Percentiles rank a stretch among this genome's conserved stretches.
Conservation (phyloP, 805 yeast species). For the Ogataea allantospora region DNA sequence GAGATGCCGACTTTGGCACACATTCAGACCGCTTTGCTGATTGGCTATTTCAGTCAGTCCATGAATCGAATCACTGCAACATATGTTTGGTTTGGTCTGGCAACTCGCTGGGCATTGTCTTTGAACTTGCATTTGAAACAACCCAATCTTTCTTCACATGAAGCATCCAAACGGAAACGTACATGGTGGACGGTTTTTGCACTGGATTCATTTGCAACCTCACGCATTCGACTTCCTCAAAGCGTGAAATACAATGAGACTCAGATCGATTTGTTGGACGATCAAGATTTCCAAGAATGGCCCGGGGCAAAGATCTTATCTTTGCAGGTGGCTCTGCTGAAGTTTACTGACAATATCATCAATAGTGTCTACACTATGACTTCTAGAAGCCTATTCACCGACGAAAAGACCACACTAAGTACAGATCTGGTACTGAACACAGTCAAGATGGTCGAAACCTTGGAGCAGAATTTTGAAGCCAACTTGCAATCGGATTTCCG, state of each 20-base stretch:
- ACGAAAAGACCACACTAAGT: constrained; percentile 20
- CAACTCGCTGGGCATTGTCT: constrained; percentile 32
- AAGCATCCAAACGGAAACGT: constrained; percentile 34
- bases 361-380: constrained; percentile 33
- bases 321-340: constrained; percentile 27
- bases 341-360: constrained; percentile 33
- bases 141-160: constrained; percentile 17
- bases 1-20: constrained; percentile 34
- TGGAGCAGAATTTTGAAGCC: constrained; percentile 28
- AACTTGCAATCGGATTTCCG: constrained; percentile 21
- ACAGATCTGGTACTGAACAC: constrained; percentile 24
- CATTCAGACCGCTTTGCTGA: constrained; percentile 35
- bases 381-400: constrained; percentile 26
- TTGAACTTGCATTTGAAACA: constrained; percentile 34
- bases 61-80: constrained; percentile 37
- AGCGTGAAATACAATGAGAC: constrained; percentile 35
- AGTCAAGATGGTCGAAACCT: constrained; percentile 15
- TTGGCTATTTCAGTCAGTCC: constrained; percentile 37
- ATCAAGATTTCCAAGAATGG: constrained; percentile 30
- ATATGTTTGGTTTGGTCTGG: constrained; percentile 36
- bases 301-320: constrained; percentile 30
- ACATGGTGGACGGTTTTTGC: constrained; percentile 42
- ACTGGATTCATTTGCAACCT: constrained; percentile 38
- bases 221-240: constrained; percentile 37
- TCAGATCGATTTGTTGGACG: constrained; percentile 30